Evolutionary conservation across 2,329 filamentous ascomycete genomes (phyloP).

Genomic region (Scedosporium minutisporum): DNA sequence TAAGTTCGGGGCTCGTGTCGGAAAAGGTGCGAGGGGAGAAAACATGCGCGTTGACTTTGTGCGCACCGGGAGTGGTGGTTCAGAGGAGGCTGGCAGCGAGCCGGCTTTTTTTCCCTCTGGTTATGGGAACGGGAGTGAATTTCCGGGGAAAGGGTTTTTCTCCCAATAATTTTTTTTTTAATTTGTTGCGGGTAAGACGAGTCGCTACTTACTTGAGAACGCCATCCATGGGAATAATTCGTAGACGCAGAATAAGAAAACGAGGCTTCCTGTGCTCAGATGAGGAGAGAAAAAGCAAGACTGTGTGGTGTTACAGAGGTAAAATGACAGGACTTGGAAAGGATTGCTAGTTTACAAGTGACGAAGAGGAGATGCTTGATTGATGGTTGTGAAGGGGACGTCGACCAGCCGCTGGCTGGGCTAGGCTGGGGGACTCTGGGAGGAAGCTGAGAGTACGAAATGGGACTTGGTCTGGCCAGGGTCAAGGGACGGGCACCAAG

Average conservation of each 20-base stretch:
- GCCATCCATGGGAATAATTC: conserved; percentile 9
- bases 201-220: conserved; percentile 8
- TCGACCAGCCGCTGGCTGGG: too few relatives aligned
- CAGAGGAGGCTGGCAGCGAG: neutral
- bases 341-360: neutral
- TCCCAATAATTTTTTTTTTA: neutral
- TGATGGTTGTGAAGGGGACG: too few relatives aligned
- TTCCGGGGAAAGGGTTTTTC: neutral
- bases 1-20: too few relatives aligned
- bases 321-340: neutral
- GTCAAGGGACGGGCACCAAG: neutral
- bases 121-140: neutral
- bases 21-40: neutral
- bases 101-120: neutral
- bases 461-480: too few relatives aligned
- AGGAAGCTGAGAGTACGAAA: too few relatives aligned
- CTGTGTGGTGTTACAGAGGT: neutral
- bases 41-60: neutral
- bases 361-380: neutral
- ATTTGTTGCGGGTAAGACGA: neutral
- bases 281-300: conserved; percentile 2
- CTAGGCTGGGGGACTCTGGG: too few relatives aligned
- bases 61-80: neutral
- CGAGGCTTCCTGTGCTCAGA: neutral
- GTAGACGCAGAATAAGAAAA: neutral